Percentiles rank a stretch among this genome's conserved stretches.
Conservation (phyloP, 257 asterid genomes). For the Solanum etuberosum region DNA sequence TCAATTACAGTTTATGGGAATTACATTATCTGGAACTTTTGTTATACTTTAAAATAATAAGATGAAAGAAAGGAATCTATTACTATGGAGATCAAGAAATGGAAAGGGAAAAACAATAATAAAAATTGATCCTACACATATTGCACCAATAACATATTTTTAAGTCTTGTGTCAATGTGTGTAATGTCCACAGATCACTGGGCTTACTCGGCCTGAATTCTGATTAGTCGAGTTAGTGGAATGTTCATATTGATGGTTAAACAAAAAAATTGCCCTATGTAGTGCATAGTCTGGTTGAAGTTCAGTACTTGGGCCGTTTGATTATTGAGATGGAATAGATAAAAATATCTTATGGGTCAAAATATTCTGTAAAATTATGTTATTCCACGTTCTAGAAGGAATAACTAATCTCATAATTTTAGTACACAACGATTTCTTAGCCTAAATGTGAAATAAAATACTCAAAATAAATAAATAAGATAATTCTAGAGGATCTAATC, state of each 20-base stretch:
- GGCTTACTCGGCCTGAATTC: neutral
- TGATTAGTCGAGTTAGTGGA: no score
- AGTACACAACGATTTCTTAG: no score
- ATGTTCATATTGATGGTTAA: neutral
- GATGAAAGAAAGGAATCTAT: neutral
- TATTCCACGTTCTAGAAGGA: no score
- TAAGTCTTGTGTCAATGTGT: neutral
- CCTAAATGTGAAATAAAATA: neutral
- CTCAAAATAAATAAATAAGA: no score
- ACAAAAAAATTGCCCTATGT: no score
- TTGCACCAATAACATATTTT: neutral
- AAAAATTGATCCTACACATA: neutral
- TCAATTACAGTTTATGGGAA: neutral
- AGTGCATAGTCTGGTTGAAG: neutral
- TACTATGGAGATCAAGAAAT: neutral
- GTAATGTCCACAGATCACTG: neutral
- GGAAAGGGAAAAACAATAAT: neutral
- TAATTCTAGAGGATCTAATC: neutral
- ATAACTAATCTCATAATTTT: neutral
- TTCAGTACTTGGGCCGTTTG: neutral
- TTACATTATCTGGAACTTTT: neutral
- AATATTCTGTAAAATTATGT: no score
- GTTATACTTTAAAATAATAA: neutral
- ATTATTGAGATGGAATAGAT: neutral
- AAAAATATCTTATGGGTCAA: neutral